Evolutionary conservation across 2,329 filamentous ascomycete genomes (phyloP).

Genomic region (Clonostachys sp.): DNA sequence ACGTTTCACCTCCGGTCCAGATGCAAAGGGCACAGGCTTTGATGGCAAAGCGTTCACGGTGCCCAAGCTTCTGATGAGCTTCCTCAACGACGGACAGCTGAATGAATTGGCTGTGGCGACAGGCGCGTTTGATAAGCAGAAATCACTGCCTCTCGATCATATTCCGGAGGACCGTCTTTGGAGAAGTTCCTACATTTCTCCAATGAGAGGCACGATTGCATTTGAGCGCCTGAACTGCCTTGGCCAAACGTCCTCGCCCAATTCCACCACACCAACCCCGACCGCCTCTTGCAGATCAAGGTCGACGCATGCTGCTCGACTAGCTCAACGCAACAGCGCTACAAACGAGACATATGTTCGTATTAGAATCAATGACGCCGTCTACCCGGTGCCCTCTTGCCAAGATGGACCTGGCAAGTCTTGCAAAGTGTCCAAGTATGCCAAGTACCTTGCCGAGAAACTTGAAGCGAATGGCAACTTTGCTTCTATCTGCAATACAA

Average conservation of each 20-base stretch:
- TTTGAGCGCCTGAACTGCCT: slow-evolving; percentile 58
- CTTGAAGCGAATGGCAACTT: no score
- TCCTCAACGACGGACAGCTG: slow-evolving; percentile 64
- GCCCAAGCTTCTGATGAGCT: slow-evolving; percentile 54
- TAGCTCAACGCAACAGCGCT: no score
- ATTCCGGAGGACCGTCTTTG: slow-evolving; percentile 45
- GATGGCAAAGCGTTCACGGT: slow-evolving; percentile 42
- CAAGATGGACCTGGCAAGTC: slow-evolving; percentile 49
- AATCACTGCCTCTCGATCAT: slow-evolving; percentile 37
- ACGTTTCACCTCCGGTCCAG: slow-evolving; percentile 47
- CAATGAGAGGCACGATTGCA: slow-evolving; percentile 61
- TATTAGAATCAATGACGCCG: slow-evolving; percentile 4
- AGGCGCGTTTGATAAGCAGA: slow-evolving; percentile 56
- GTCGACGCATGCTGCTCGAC: no score
- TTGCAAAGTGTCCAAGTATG: slow-evolving; percentile 41
- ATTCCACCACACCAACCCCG: slow-evolving; percentile 1
- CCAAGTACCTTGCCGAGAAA: no score
- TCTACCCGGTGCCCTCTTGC: slow-evolving; percentile 55
- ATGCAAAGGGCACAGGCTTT: slow-evolving; percentile 36
- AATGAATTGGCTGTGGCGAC: slow-evolving; percentile 54
- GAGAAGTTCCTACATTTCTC: slow-evolving; percentile 48
- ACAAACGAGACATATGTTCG: slow-evolving; percentile 6
- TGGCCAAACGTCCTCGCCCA: slow-evolving; percentile 3
- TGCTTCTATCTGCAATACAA: no score
- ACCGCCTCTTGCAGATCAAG: no score